Evolutionary conservation across 2,329 filamentous ascomycete genomes (phyloP), one percentile per base, ranked within the genome.

Genomic region (Scedosporium minutisporum): DNA sequence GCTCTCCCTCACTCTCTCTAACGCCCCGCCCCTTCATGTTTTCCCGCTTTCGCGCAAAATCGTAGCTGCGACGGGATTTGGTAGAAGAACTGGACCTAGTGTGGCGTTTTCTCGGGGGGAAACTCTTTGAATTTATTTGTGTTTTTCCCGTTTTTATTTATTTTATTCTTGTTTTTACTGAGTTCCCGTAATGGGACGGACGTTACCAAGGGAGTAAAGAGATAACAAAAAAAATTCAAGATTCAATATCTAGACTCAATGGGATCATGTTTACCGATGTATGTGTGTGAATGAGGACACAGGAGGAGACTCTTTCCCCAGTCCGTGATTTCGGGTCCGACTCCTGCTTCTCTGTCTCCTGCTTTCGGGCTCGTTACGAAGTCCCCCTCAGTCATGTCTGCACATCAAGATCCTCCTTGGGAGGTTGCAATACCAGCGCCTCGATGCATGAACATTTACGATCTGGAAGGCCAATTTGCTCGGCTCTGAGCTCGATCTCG

Each of bases 31-130:
- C n/a, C 5, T 14, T 27, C 21, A 55, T 16, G 18, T 25, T 55
- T 23, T 55, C 21, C 23, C 21, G 51, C 33, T 58, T 44, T 55
- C 7, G 59, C 62, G 60, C 25, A 27, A 58, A 42, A 29, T 51
- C n/a, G 38, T 61, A 46, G 48, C 46, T 60, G 63, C 58, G 57
- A 58, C 27, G 21, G 58, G 61, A 58, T 53, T 58, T 57, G 61
- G 48, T 63, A 60, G 63, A 59, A 60, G 48, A 57, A 55, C 18
- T 14, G 51, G 51, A 55, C 51, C 51, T 44, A 29, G 44, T 41
- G 53, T 42, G 29, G 27, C 29, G 55, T 61, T 42, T 38, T 27
- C 44, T 27, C 21, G 29, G 33, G 33, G 23, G 3, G 33, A 58
- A 38, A 27, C 18, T 9, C 7, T 41, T n/a, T 18, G 25, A 42